phyloP scores from a whole-genome alignment of 2,329 filamentous ascomycete genomes.

The Alternaria sp. region DNA sequence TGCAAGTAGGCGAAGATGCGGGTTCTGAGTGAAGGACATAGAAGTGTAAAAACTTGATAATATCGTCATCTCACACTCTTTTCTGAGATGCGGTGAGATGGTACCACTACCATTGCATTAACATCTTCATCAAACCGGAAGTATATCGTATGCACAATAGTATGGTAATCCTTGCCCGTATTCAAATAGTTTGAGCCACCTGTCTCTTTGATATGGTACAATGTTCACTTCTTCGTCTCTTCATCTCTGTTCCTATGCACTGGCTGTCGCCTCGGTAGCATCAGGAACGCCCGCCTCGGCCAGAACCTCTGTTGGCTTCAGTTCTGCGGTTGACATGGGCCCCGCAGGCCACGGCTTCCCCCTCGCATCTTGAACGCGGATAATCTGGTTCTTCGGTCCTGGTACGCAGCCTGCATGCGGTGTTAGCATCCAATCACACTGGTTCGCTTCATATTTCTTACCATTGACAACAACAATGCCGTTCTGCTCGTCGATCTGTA shows the following conservation, averaged over 20 bases:
- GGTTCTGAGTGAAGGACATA: neutral
- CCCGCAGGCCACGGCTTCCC: constrained; percentile 79
- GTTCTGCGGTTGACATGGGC: constrained; percentile 41
- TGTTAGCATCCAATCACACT: neutral
- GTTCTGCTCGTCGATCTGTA: constrained; percentile 86
- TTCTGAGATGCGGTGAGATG: neutral
- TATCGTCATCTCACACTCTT: neutral
- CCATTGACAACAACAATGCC: constrained; percentile 91
- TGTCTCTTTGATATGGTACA: constrained; percentile 17
- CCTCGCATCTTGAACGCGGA: constrained; percentile 87
- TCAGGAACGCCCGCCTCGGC: constrained; percentile 16
- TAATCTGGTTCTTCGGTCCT: constrained; percentile 85
- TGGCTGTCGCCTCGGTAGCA: constrained; percentile 17
- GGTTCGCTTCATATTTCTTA: constrained; percentile 40
- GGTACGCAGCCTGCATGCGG: constrained; percentile 69
- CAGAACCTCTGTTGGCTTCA: constrained; percentile 22
- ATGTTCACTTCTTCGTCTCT: neutral
- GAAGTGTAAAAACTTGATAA: neutral
- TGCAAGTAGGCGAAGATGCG: neutral
- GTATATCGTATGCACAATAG: neutral
- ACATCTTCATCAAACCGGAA: neutral
- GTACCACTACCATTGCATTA: neutral
- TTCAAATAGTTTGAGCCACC: neutral
- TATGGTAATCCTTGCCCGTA: neutral
- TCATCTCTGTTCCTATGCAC: constrained; percentile 6